Evolutionary conservation across 805 yeast genomes (phyloP).

Genomic region (Scheffersomyces stipitis): DNA sequence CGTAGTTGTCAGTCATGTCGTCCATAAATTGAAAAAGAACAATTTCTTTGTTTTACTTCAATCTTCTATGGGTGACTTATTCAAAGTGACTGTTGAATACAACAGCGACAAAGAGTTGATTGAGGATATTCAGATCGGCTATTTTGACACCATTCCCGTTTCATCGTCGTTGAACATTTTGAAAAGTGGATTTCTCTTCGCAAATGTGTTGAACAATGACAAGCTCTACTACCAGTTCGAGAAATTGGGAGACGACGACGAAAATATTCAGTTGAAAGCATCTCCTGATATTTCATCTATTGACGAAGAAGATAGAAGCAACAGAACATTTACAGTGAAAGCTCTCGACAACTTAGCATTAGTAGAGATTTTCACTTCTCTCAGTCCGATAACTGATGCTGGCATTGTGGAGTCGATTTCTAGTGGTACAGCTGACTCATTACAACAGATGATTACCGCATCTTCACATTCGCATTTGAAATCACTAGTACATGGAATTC

Average conservation of each 20-base stretch:
- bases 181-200: constrained; percentile 74
- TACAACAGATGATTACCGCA: constrained; percentile 25
- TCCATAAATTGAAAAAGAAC: constrained; percentile 62
- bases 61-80: constrained; percentile 69
- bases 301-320: background rate
- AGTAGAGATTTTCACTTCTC: constrained; percentile 47
- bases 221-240: constrained; percentile 78
- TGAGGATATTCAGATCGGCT: constrained; percentile 49
- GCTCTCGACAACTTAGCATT: constrained; percentile 57
- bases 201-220: constrained; percentile 61
- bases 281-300: constrained; percentile 1
- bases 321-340: constrained; percentile 7
- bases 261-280: constrained; percentile 22
- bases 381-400: constrained; percentile 52
- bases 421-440: constrained; percentile 13
- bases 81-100: constrained; percentile 55
- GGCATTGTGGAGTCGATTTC: constrained; percentile 15
- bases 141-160: constrained; percentile 75
- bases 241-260: constrained; percentile 62
- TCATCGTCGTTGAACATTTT: constrained; percentile 58
- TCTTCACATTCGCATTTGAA: constrained; percentile 48
- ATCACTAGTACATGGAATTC: constrained; percentile 55
- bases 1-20: constrained; percentile 53
- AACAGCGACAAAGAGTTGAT: constrained; percentile 45
- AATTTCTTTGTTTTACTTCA: constrained; percentile 72